Conservation (phyloP, 1,284 basidiomycete species). For the Sporisorium reilianum region DNA sequence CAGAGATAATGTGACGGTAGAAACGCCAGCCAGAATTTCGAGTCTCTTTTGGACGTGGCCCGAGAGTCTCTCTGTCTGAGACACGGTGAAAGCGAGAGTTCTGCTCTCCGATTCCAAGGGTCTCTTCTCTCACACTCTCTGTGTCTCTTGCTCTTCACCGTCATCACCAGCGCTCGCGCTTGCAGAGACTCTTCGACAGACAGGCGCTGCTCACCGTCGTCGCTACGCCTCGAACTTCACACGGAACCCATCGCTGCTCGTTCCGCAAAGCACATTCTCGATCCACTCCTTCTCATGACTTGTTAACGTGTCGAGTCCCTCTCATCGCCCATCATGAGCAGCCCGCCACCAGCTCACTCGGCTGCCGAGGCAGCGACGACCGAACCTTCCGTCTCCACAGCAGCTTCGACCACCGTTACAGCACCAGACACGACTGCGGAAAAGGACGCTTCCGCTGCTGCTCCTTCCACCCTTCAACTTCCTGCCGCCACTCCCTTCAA, state of each 20-base stretch:
- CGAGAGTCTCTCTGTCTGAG: slow-evolving; percentile 12
- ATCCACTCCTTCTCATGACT: slow-evolving; percentile 1
- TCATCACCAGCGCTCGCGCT: slow-evolving; percentile 1
- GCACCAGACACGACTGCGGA: slow-evolving; percentile 1
- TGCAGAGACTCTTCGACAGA: background rate
- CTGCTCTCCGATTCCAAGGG: background rate
- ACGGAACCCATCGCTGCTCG: background rate
- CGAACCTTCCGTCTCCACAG: background rate
- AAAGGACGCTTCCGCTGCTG: background rate
- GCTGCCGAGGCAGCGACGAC: slow-evolving; percentile 8
- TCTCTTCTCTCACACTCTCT: background rate
- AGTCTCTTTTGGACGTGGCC: slow-evolving; percentile 6
- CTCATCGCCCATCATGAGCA: slow-evolving; percentile 25
- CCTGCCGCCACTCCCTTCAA: slow-evolving; percentile 18
- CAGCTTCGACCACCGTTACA: slow-evolving; percentile 1
- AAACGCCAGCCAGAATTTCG: slow-evolving; percentile 10
- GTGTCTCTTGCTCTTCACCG: background rate
- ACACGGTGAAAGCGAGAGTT: background rate
- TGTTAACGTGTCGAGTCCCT: background rate
- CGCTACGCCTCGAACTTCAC: too few relatives aligned
- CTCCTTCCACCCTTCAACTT: slow-evolving; percentile 7
- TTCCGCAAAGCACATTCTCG: background rate
- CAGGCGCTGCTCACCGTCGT: background rate
- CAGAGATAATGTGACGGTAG: slow-evolving; percentile 3
- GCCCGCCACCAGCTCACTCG: slow-evolving; percentile 14